Conservation (phyloP, 148 eudicot species). For the Fagopyrum homotropicum region DNA sequence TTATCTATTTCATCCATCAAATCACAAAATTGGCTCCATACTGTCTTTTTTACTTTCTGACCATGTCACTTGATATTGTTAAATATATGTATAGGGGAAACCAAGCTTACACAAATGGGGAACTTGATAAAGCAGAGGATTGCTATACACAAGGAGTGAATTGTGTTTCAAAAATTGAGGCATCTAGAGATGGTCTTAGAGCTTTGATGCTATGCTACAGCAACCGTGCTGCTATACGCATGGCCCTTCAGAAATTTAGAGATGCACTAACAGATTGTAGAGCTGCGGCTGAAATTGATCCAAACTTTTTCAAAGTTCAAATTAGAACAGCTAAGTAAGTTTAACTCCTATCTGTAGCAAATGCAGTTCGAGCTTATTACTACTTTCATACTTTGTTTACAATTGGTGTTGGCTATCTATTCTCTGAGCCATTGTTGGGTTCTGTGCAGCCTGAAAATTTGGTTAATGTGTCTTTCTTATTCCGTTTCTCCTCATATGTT, state of each 20-base stretch:
- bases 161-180: slow-evolving; percentile 61
- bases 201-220: slow-evolving; percentile 91
- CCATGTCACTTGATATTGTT: slow-evolving; percentile 7
- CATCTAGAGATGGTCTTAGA: slow-evolving; percentile 60
- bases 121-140: slow-evolving; percentile 73
- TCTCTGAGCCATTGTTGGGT: not conserved
- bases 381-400: not conserved
- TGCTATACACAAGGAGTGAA: slow-evolving; percentile 79
- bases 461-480: not conserved
- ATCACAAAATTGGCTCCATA: not conserved
- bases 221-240: slow-evolving; percentile 91
- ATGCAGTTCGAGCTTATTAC: not conserved
- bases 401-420: not conserved
- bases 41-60: not conserved
- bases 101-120: slow-evolving; percentile 84
- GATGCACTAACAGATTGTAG: slow-evolving; percentile 80
- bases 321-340: slow-evolving; percentile 90
- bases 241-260: slow-evolving; percentile 77
- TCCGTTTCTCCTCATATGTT: slow-evolving; percentile 19
- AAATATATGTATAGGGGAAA: slow-evolving; percentile 54
- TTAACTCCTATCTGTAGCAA: not conserved
- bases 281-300: slow-evolving; percentile 69
- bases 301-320: slow-evolving; percentile 76
- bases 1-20: not conserved
- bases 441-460: not conserved